Percentiles rank a stretch among this genome's conserved stretches.
Evolutionary conservation across 495 filamentous ascomycete genomes (phyloP).

Genomic region (Penicillium tannophilum): DNA sequence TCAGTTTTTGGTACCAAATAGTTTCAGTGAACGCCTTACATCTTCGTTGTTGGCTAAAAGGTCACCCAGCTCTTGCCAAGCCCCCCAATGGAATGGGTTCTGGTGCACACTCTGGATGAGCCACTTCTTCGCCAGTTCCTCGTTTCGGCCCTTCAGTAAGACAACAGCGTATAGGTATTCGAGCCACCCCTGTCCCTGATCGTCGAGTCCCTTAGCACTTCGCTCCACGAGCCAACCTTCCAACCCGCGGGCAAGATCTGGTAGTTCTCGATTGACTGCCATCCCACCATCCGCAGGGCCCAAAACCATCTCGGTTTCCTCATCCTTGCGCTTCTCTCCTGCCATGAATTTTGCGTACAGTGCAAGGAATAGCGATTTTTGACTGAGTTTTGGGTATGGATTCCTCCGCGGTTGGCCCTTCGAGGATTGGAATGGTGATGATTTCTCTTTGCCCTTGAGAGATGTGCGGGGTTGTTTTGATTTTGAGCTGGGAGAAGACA

Average conservation of each 20-base stretch:
- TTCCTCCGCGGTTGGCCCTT: constrained; percentile 35
- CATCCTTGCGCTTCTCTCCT: constrained; percentile 93
- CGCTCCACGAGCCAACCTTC: constrained; percentile 74
- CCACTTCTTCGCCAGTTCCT: constrained; percentile 77
- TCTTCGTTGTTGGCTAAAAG: constrained; percentile 81
- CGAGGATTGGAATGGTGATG: constrained; percentile 34
- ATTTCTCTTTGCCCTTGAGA: constrained; percentile 59
- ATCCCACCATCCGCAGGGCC: constrained; percentile 86
- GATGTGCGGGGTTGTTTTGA: constrained; percentile 37
- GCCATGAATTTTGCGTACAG: constrained; percentile 91
- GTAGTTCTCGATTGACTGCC: constrained; percentile 80
- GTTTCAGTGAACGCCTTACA: constrained; percentile 52
- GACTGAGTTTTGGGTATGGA: constrained; percentile 65
- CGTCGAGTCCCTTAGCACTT: constrained; percentile 56
- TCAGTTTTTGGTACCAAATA: constrained; percentile 16
- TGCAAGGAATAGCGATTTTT: constrained; percentile 89
- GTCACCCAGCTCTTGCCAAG: constrained; percentile 85
- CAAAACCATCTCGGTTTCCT: constrained; percentile 96
- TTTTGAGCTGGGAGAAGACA: constrained; percentile 48
- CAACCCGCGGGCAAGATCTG: constrained; percentile 70
- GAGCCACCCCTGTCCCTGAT: constrained; percentile 85
- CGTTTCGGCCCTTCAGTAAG: constrained; percentile 87
- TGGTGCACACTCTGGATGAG: constrained; percentile 80
- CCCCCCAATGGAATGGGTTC: constrained; percentile 94
- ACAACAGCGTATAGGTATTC: constrained; percentile 94